Base-by-base conservation (phyloP, 106 monocot genomes). In the Platanthera zijinensis region DNA sequence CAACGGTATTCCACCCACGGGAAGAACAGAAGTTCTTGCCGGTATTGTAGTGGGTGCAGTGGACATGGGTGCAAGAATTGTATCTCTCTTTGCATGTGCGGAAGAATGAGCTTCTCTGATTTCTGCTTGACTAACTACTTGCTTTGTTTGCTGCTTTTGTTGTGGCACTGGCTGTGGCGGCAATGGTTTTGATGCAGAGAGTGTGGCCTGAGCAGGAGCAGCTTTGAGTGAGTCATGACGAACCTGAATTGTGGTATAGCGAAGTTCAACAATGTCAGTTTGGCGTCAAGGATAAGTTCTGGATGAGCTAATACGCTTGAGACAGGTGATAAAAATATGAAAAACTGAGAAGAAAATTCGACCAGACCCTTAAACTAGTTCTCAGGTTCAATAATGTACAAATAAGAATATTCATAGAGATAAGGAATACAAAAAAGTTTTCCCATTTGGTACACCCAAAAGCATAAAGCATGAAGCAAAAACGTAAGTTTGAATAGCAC, bases 1-100 rank as follows among this genome's bases (percentile, higher is more conserved):
- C 74, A 87, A 69, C 45, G 87, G 76, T 69, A 88, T 77, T 51
- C 73, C 87, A 80, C 76, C 62, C 9, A 89, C 69, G 9, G 85
- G 82, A 75, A 78, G 66, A 13, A 54, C 79, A 74, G 80, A 50
- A 49, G 89, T 51, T 75, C 80, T 87, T 57, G 76, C 80, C 6
- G 74, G 75, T 25, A 61, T 64, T 15, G 57, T 50, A 57, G 47
- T 56, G 17, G 81, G 57, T 6, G 71, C 54, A 69, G 78, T 51
- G 66, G 85, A 69, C 15, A 50, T 18, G 48, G 86, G 78, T 6
- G 74, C n/a, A 54, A 69, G 75, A 12, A 57, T 66, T 8, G 61
- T 32, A 11, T 89, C 89, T 30, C 74, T 79, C 84, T 89, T 92
- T 48, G 67, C 4, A 39, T 87, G 89, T 7, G 72, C 4, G 25